Evolutionary conservation across 352 stramenopile species (phyloP).

Genomic region (Phytopythium litorale): DNA sequence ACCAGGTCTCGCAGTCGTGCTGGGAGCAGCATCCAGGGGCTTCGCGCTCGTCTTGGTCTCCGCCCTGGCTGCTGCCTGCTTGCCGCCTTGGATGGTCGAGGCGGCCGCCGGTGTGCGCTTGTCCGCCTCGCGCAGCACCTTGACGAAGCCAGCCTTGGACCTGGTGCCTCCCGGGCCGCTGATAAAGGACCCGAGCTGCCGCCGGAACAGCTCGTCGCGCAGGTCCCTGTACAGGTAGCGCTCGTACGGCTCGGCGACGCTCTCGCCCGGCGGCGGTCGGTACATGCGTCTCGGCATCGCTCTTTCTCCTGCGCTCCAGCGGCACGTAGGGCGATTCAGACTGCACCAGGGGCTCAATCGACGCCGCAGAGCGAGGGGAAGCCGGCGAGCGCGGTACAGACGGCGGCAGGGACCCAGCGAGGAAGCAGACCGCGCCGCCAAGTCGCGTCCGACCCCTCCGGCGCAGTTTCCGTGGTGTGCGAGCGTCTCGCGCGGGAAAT

Average conservation of each 20-base stretch:
- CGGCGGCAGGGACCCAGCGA: background rate
- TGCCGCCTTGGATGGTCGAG: too few relatives aligned
- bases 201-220: slow-evolving; percentile 27
- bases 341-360: background rate
- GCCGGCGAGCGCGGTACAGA: background rate
- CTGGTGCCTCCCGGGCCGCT: slow-evolving; percentile 9
- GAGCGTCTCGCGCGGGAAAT: background rate
- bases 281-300: background rate
- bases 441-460: background rate
- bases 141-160: slow-evolving; percentile 22
- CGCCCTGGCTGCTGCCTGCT: background rate
- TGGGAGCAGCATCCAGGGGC: background rate
- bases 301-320: background rate
- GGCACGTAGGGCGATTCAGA: background rate
- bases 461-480: background rate
- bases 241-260: slow-evolving; percentile 37
- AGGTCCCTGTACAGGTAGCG: slow-evolving; percentile 24
- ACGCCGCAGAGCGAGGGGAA: background rate
- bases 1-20: too few relatives aligned
- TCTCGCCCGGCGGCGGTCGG: background rate
- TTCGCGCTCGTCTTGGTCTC: background rate
- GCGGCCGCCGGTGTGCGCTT: slow-evolving; percentile 9
- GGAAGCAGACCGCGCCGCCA: background rate
- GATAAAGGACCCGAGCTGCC: slow-evolving; percentile 10
- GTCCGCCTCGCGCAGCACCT: slow-evolving; percentile 34